These are phyloP conservation scores for Teunomyces gatunensis DNA, from an alignment of 805 yeast genomes.

Conservation along the genomic window DNA sequence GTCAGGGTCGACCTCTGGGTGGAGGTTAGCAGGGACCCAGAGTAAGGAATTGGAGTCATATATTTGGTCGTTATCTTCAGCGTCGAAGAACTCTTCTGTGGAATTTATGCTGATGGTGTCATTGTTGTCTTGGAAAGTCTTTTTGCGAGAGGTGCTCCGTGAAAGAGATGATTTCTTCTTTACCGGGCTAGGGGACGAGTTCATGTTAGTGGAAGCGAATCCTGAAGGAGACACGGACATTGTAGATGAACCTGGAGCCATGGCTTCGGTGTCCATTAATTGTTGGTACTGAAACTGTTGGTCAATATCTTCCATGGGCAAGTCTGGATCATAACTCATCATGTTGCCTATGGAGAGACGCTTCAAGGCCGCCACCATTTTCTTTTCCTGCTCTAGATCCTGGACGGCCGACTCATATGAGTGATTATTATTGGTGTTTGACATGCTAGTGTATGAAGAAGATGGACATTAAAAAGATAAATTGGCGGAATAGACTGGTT, in stretches of 20 bases:
- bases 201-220: not conserved
- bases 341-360: slow-evolving; percentile 67
- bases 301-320: slow-evolving; percentile 46
- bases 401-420: slow-evolving; percentile 58
- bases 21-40: slow-evolving; percentile 96
- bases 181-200: not conserved
- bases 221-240: not conserved
- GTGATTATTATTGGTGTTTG: not conserved
- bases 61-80: slow-evolving; percentile 19
- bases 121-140: not conserved
- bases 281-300: slow-evolving; percentile 26
- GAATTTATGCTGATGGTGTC: slow-evolving; percentile 7
- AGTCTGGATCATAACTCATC: slow-evolving; percentile 66
- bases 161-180: slow-evolving; percentile 1
- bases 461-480: slow-evolving; percentile 1
- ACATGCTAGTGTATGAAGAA: slow-evolving; percentile 1
- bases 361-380: slow-evolving; percentile 70
- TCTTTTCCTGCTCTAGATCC: slow-evolving; percentile 72
- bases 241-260: slow-evolving; percentile 1
- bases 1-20: slow-evolving; percentile 94
- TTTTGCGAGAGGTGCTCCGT: not conserved
- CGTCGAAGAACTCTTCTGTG: slow-evolving; percentile 16
- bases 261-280: not conserved
- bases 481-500: not conserved
- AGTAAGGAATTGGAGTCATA: slow-evolving; percentile 45